These are phyloP conservation scores for Tulasnella sp. DNA, from an alignment of 768 basidiomycete species.

Conservation along the genomic window DNA sequence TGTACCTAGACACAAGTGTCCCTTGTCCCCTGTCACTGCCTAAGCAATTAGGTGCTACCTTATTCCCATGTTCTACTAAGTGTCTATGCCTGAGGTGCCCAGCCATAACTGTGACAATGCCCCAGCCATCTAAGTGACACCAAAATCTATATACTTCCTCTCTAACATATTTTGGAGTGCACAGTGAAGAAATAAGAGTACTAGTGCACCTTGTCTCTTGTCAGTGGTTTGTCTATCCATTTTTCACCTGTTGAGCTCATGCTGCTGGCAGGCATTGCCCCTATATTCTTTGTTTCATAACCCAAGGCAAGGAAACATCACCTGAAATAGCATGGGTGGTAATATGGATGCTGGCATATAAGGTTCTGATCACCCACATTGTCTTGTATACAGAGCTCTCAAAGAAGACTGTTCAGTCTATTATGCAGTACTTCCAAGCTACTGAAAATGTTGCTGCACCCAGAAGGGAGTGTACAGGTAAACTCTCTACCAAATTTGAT, in stretches of 20 bases:
- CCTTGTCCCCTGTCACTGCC: too few relatives aligned
- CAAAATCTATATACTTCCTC: too few relatives aligned
- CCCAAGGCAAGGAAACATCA: neutral
- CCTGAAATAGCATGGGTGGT: neutral
- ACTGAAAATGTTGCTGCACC: neutral
- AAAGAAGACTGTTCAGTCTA: neutral
- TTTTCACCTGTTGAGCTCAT: neutral
- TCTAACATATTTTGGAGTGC: too few relatives aligned
- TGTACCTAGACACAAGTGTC: too few relatives aligned
- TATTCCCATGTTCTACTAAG: too few relatives aligned
- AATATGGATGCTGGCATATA: neutral
- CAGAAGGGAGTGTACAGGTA: neutral
- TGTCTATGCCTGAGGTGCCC: too few relatives aligned
- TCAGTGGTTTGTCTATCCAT: too few relatives aligned
- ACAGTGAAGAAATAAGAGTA: too few relatives aligned
- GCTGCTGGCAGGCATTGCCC: neutral
- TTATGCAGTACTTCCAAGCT: neutral
- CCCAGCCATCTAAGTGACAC: too few relatives aligned
- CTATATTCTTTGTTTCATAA: neutral
- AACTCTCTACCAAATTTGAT: neutral
- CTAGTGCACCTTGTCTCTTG: too few relatives aligned
- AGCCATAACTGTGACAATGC: too few relatives aligned
- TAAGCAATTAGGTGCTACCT: too few relatives aligned
- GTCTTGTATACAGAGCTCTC: neutral
- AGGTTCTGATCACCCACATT: neutral